A percentile compares a stretch with the other conserved stretches of the same genome.
Conservation (phyloP, 176 grass and related monocot species). For the Bolboschoenus planiculmis region DNA sequence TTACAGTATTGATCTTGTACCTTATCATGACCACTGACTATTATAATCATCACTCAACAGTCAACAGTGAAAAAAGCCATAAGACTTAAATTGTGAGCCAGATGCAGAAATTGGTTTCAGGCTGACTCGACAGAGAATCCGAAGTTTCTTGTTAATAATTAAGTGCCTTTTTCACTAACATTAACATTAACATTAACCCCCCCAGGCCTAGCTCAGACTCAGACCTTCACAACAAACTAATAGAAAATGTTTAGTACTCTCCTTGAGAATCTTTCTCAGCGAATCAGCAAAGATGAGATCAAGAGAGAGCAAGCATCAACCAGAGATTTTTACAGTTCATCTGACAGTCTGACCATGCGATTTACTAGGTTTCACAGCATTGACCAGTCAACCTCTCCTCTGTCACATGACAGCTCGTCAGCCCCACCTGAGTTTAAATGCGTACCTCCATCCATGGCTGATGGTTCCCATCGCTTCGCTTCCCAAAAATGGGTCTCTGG, state of each 20-base stretch:
- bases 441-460: neutral
- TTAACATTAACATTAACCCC: neutral
- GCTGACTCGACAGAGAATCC: neutral
- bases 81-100: neutral
- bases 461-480: no score
- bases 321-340: neutral
- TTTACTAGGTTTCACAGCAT: neutral
- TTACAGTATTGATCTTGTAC: neutral
- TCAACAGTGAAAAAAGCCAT: neutral
- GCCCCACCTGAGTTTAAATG: neutral
- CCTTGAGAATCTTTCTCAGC: neutral
- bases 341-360: neutral
- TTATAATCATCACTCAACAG: neutral
- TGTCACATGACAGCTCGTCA: conserved; percentile 5
- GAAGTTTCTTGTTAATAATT: neutral
- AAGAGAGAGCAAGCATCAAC: neutral
- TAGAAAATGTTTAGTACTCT: neutral
- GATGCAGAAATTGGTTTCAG: neutral
- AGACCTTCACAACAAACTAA: neutral
- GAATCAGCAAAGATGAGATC: neutral
- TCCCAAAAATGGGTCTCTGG: neutral
- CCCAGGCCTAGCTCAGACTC: neutral
- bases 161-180: neutral
- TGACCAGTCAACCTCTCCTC: neutral
- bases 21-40: neutral